Base-by-base conservation (phyloP, 1,284 basidiomycete species). In the Sphaerobolus stellatus region DNA sequence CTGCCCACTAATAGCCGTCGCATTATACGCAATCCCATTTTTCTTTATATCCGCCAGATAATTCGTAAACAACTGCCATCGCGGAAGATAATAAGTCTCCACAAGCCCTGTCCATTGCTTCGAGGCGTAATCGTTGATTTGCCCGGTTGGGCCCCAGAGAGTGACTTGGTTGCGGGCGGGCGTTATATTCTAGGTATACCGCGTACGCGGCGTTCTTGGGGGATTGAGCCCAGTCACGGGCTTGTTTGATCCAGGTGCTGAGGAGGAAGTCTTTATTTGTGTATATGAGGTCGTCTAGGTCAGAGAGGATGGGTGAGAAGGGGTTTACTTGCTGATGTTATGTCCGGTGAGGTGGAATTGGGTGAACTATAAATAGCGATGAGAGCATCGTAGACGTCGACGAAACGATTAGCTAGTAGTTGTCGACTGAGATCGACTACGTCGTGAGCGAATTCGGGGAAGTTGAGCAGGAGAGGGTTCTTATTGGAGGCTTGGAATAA, bases 71-170 rank as follows among this genome's bases (percentile, higher is more conserved):
- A 67, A 61, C 52, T 60, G 58, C 75, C 76, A 77, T 1, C 73
- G 63, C 36, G 48, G 30, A 1, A 50, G 57, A 58, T 76, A 77
- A 61, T 77, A 77, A 4, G 64, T 62, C 4, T 65, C 62, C 34
- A 77, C 68, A 46, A 77, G 65, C 1, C 76, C 75, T 2, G 68
- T 68, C 75, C 75, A 77, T 59, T 75, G 71, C 57, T 77, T 77
- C 16, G 74, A 74, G 29, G 75, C 75, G 54, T 77, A 77, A 56
- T 75, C 72, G 56, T 69, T 69, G 62, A 72, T 73, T 62, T 75
- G 64, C n/a, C 73, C 75, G 24, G 65, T 63, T 2, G 74, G 73
- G 16, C 76, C 76, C 75, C 75, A 77, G 27, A 76, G 68, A 28
- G 71, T 73, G 60, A 77, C 67, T 62, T 77, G 75, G 61, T 77